Evolutionary conservation across 257 asterid species (phyloP), one percentile per base, ranked within the genome.

Genomic region (Petrea volubilis): DNA sequence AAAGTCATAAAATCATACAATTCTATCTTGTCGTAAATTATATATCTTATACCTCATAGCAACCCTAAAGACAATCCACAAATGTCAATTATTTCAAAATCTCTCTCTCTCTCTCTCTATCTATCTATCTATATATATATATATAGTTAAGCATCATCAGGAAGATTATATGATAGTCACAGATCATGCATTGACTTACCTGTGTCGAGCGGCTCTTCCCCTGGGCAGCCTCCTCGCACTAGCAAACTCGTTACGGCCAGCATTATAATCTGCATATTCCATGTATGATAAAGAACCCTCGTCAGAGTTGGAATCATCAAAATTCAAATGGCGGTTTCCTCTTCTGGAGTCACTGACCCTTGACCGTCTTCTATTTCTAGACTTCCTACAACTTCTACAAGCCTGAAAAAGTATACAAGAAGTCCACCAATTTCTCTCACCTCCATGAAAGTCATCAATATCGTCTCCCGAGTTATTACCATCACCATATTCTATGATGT

Each of bases 401-500:
- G 87, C 93, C 68, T 88, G 92, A 84, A 85, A 91, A 15, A 91
- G 76, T 63, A 91, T 87, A 75, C 97, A 91, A 10, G 96, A 91
- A 0, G 87, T 87, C 93, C 93, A 91, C 97, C 97, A 91, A 36
- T 83, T 91, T 36, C 96, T 80, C 55, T 87, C 82, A n/a, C 81
- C 85, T 69, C 86, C 79, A 18, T 78, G 95, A 60, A 85, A 87
- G 40, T 87, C 88, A 21, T 84, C 97, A 53, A 79, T 83, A 49
- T 89, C 97, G 69, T 91, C 96, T 18, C 87, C 95, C 20, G 95
- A 91, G 73, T 87, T 75, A 68, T 87, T n/a, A n/a, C n/a, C 85
- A 75, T 87, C 90, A 53, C 97, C 97, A 75, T 91, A 87, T 75
- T 91, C 97, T 46, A 91, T 91, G 65, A 91, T 96, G 80, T 91